Evolutionary conservation across 208 protist genomes (phyloP).

Genomic region (Leishmania major): DNA sequence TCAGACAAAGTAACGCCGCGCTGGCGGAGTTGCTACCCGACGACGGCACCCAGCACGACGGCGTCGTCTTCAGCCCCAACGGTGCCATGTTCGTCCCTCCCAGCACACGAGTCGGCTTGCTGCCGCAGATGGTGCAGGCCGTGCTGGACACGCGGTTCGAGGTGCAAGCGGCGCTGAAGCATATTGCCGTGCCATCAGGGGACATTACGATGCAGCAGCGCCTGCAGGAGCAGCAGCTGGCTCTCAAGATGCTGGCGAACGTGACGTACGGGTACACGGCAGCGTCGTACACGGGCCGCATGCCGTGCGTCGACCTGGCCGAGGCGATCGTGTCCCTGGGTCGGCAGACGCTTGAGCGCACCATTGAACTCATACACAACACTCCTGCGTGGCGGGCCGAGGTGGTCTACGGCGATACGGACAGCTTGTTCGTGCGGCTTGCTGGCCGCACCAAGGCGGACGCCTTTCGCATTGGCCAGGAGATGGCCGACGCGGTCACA

Average conservation of each 20-base stretch:
- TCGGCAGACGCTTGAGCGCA: conserved; percentile 98
- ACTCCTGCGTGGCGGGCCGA: conserved; percentile 93
- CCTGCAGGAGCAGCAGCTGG: conserved; percentile 97
- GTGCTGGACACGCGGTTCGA: conserved; percentile 87
- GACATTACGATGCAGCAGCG: conserved; percentile 56
- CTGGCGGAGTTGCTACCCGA: conserved; percentile 79
- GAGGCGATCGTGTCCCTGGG: conserved; percentile 98
- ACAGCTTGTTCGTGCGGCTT: conserved; percentile 98
- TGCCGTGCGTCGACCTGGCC: conserved; percentile 98
- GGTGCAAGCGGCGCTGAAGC: conserved; percentile 70
- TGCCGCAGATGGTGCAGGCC: conserved; percentile 76
- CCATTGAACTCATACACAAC: conserved; percentile 96
- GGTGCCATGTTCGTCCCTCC: conserved; percentile 75
- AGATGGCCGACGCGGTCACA: conserved; percentile 90
- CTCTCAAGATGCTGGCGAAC: conserved; percentile 99
- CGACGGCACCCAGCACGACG: conserved; percentile 44
- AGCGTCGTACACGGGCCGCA: conserved; percentile 96
- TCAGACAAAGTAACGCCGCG: conserved; percentile 41
- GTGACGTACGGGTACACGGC: conserved; percentile 99
- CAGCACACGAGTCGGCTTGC: conserved; percentile 58
- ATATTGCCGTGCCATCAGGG: conserved; percentile 52
- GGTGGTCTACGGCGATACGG: conserved; percentile 99
- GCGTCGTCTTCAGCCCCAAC: conserved; percentile 74
- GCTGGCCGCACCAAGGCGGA: conserved; percentile 59
- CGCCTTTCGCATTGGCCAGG: conserved; percentile 64